Evolutionary conservation across 805 yeast genomes (phyloP).

Genomic region (Candida endomychidarum): DNA sequence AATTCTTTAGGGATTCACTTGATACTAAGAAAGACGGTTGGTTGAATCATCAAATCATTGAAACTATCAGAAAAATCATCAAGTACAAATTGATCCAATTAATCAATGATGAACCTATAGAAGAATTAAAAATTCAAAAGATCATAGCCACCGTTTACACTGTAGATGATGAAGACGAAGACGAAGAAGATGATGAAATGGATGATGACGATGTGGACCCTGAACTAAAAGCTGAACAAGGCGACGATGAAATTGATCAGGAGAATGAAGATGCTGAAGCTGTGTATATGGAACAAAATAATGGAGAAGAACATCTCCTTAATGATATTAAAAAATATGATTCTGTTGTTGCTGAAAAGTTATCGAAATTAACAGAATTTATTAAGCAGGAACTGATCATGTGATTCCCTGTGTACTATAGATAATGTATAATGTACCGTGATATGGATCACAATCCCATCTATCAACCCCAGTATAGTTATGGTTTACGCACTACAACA

Average conservation of each 20-base stretch:
- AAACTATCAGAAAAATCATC: conserved; percentile 64
- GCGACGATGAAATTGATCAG: conserved; percentile 19
- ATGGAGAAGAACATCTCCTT: conserved; percentile 18
- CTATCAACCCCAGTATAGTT: too few relatives aligned
- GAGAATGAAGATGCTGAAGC: conserved; percentile 23
- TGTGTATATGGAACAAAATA: conserved; percentile 10
- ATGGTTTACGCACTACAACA: too few relatives aligned
- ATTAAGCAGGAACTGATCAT: conserved; percentile 34
- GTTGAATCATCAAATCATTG: conserved; percentile 63
- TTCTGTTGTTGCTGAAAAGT: conserved; percentile 28
- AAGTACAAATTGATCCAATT: conserved; percentile 69
- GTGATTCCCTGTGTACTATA: conserved; percentile 8
- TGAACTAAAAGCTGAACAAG: conserved; percentile 26
- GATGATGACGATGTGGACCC: conserved; percentile 23
- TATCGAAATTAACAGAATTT: conserved; percentile 34
- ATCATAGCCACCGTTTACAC: conserved; percentile 40
- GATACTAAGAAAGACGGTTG: conserved; percentile 73
- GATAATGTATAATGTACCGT: background rate
- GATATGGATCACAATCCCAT: too few relatives aligned
- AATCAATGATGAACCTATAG: conserved; percentile 50
- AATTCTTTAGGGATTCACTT: conserved; percentile 30
- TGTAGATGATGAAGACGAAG: conserved; percentile 22
- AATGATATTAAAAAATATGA: conserved; percentile 9
- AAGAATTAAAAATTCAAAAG: conserved; percentile 40
- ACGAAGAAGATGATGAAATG: too few relatives aligned